Evolutionary conservation across 2,329 filamentous ascomycete species (phyloP), one percentile per base, ranked within the genome.

Genomic region (Colletotrichum salicis): DNA sequence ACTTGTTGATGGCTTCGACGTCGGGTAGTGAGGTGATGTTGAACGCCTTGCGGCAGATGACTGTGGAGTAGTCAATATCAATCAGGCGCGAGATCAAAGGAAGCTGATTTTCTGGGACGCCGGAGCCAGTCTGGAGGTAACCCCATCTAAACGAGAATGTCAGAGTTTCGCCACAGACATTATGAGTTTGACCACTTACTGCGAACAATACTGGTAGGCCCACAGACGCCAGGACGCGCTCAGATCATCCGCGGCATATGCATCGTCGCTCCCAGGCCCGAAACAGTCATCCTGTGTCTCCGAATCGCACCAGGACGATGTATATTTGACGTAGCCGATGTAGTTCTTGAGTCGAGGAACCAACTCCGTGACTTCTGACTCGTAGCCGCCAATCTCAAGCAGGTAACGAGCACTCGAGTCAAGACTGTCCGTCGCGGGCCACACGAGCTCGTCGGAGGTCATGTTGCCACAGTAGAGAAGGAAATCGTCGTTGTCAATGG

Each of bases 31-130:
- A 80, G 0, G 88, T 90, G 76, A 95, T 90, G 81, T 92, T 92
- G 85, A 95, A 97, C 0, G 89, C 88, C 7, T 88, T 84, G 1
- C 85, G 84, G 83, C 94, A 97, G 76, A 91, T 84, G 5, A 87
- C 79, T 0, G 88, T 89, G 1, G 85, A 80, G 79, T 91, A 94
- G 2, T 90, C 84, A 1, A 94, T 76, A 72, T 91, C 88, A 33
- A 94, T 84, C 3, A 90, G 86, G 13, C 94, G 91, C 0, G 94
- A 96, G 59, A 96, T 85, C 12, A 97, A 80, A 0, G 94, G 91
- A 1, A 92, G 86, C 65, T 90, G 87, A 68, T 88, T 83, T 0
- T 83, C 76, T 0, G 94, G 94, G 0, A 91, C 90, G 29, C 90
- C 89, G 5, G 89, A 91, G 58, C 94, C 94, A 1, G 92, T 94